Evolutionary conservation across 176 grass and related monocot species (phyloP), one percentile per base, ranked within the genome.

Genomic region (Eleusine coracana): DNA sequence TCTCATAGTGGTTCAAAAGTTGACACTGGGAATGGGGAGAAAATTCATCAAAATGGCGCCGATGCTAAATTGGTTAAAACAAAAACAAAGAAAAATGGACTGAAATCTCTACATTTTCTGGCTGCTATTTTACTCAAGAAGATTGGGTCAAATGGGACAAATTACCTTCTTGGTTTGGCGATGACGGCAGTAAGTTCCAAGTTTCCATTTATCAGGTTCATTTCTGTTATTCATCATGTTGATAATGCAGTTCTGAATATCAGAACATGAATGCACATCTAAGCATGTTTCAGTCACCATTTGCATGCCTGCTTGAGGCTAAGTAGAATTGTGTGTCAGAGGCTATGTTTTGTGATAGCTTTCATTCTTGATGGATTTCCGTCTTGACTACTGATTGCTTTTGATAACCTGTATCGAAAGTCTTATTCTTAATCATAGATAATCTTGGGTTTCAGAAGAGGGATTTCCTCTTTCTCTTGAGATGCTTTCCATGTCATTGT

Each of bases 21-120:
- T 82, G 81, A 79, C 48, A 67, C 21, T 46, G 48, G 44, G 25
- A 69, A 83, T 61, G 77, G 70, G 34, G 76, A 76, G 36, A 87
- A 13, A 71, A 81, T 56, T 61, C 40, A 73, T 67, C 91, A 80
- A 79, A 91, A 99, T 58, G 93, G 89, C 10, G 28, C 54, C 34
- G 75, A 80, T 76, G 74, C 73, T 92, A 91, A 86, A 83, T 86
- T 87, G 83, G 69, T 82, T 39, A 86, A 82, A 28, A 10, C 70
- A 61, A 91, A 80, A 60, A 89, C 77, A 58, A 92, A 80, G 83
- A 96, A 86, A 78, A 88, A 80, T 14, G 71, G 91, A 59, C 75
- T 95, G 23, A 93, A 86, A 80, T 99, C 96, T 68, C 74, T 99
- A 10, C 96, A 96, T 81, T 81, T 96, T 89, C 74, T 99, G 77